These are phyloP conservation scores for Pseudocohnilembus persalinus DNA, from an alignment of 169 alveolate species.

Conservation along the genomic window DNA sequence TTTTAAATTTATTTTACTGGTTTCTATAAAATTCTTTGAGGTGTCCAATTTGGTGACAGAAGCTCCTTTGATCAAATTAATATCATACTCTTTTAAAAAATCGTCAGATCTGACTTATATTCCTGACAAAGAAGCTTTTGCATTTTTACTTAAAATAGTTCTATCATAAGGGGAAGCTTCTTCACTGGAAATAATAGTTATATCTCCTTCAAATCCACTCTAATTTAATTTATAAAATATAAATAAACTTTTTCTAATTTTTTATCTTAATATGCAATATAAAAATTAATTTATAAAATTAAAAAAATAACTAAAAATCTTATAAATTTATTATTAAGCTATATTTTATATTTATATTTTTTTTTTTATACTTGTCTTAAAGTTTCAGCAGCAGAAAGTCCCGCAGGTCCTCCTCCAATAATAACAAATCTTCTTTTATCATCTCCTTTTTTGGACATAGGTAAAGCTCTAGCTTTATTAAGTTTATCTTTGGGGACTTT, in stretches of 20 bases:
- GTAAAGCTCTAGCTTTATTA: conserved; percentile 25
- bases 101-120: conserved; percentile 40
- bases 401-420: conserved; percentile 77
- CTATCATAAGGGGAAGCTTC: conserved; percentile 60
- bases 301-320: too few relatives aligned
- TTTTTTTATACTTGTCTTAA: conserved; percentile 54
- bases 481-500: conserved; percentile 49
- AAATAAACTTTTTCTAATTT: too few relatives aligned
- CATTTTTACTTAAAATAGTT: conserved; percentile 59
- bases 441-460: conserved; percentile 59
- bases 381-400: conserved; percentile 68
- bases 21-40: conserved; percentile 11
- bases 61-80: conserved; percentile 35
- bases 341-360: too few relatives aligned
- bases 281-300: too few relatives aligned
- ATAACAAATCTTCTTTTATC: conserved; percentile 50
- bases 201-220: conserved; percentile 57
- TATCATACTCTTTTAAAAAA: conserved; percentile 46
- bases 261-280: too few relatives aligned
- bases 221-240: not conserved
- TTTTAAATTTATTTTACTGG: not conserved
- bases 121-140: conserved; percentile 34
- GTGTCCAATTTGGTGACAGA: conserved; percentile 48
- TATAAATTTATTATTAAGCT: too few relatives aligned
- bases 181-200: conserved; percentile 58